These are phyloP conservation scores for Zygnema circumcarinatum DNA, from an alignment of 139 green algal genomes.

Conservation along the genomic window DNA sequence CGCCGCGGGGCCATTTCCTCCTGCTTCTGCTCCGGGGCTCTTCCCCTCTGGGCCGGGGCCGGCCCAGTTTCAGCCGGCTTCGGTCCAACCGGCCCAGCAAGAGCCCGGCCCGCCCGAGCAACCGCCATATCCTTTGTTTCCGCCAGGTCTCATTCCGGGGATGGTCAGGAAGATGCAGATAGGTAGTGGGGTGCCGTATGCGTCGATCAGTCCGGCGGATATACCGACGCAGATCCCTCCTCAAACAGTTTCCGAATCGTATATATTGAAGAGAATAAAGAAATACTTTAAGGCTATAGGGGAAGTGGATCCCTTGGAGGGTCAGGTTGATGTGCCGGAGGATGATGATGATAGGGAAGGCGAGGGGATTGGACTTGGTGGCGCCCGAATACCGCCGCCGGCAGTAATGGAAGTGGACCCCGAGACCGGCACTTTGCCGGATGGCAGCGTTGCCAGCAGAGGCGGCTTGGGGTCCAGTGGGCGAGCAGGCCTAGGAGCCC, in stretches of 20 bases:
- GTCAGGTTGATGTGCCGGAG: neutral
- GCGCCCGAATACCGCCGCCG: neutral
- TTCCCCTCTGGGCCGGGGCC: neutral
- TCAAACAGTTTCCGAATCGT: conserved; percentile 21
- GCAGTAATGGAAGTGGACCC: conserved; percentile 46
- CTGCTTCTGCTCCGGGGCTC: neutral
- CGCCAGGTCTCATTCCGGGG: conserved; percentile 56
- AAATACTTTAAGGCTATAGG: conserved; percentile 49
- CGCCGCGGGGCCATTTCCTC: neutral
- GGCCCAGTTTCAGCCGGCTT: neutral
- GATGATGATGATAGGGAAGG: neutral
- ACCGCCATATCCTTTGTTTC: conserved; percentile 50
- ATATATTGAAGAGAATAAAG: conserved; percentile 36
- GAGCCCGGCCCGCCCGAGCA: conserved; percentile 15
- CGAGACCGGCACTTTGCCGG: conserved; percentile 47
- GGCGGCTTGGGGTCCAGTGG: neutral
- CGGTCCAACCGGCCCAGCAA: neutral
- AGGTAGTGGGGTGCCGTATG: conserved; percentile 56
- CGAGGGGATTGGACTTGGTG: conserved; percentile 4
- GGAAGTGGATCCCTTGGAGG: conserved; percentile 45
- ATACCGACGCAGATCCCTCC: conserved; percentile 54
- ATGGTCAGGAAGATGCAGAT: conserved; percentile 61
- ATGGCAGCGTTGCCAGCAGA: conserved; percentile 40
- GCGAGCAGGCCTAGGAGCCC: conserved; percentile 38
- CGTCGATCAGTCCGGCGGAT: conserved; percentile 45